A percentile compares a stretch with the other conserved stretches of the same genome.
Evolutionary conservation across 805 yeast genomes (phyloP).

Genomic region (Komagataella phaffii): DNA sequence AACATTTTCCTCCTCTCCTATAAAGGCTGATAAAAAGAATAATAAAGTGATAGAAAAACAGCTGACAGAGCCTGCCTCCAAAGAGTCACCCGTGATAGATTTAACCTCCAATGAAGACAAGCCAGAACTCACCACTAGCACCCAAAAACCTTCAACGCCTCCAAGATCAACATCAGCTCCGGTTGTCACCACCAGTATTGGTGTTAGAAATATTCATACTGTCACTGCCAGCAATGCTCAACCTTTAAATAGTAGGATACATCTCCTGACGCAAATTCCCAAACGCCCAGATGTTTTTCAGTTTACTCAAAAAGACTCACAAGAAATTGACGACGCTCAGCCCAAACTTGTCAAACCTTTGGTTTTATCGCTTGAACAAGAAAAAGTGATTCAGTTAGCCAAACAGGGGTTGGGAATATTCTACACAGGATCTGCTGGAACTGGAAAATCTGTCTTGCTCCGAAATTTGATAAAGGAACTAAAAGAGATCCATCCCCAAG

Average conservation of each 20-base stretch:
- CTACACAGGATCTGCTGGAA: conserved; percentile 80
- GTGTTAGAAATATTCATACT: not conserved
- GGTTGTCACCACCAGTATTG: not conserved
- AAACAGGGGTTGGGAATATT: conserved; percentile 41
- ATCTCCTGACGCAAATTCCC: not conserved
- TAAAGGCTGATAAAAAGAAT: too few species aligned
- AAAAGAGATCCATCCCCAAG: conserved; percentile 21
- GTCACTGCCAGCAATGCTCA: not conserved
- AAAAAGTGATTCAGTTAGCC: conserved; percentile 33
- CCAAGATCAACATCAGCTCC: not conserved
- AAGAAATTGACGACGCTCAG: not conserved
- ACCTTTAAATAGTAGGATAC: not conserved
- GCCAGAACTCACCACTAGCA: not conserved
- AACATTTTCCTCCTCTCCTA: not conserved
- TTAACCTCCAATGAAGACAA: not conserved
- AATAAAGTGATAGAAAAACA: not conserved
- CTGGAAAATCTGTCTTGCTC: conserved; percentile 69
- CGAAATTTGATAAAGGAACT: conserved; percentile 48
- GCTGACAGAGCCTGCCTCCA: not conserved
- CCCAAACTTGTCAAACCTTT: conserved; percentile 3
- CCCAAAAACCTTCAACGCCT: not conserved
- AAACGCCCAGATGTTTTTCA: not conserved
- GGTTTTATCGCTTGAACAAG: conserved; percentile 23
- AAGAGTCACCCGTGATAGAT: not conserved
- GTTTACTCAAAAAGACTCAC: not conserved